Evolutionary conservation across 805 yeast genomes (phyloP).

Genomic region (Saccharomycopsis lassenensis): DNA sequence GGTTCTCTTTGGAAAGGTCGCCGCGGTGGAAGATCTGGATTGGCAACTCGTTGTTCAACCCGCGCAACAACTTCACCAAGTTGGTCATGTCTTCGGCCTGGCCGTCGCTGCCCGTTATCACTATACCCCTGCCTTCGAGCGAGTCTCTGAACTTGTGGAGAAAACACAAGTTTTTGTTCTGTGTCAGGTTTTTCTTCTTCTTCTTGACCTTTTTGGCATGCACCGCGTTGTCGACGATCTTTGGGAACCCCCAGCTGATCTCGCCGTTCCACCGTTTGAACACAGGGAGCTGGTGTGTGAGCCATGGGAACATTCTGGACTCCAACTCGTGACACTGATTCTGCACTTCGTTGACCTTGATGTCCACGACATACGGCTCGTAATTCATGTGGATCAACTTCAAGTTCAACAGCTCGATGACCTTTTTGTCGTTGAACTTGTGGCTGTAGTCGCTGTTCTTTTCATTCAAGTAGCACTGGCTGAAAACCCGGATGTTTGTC

Average conservation of each 20-base stretch:
- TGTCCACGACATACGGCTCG: slow-evolving; percentile 27
- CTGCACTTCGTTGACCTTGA: slow-evolving; percentile 29
- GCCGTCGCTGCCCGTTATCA: slow-evolving; percentile 26
- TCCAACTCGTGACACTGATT: slow-evolving; percentile 24
- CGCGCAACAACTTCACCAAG: slow-evolving; percentile 33
- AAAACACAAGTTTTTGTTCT: slow-evolving; percentile 13
- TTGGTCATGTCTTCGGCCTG: slow-evolving; percentile 26
- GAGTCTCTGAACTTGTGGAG: slow-evolving; percentile 22
- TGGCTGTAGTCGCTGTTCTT: slow-evolving; percentile 19
- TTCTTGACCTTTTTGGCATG: slow-evolving; percentile 10
- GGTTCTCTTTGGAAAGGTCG: slow-evolving; percentile 26
- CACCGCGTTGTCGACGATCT: slow-evolving; percentile 21
- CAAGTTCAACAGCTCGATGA: slow-evolving; percentile 7
- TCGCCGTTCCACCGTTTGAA: slow-evolving; percentile 29
- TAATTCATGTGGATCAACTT: slow-evolving; percentile 1
- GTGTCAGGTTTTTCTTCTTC: slow-evolving; percentile 8
- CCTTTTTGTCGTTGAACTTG: slow-evolving; percentile 5
- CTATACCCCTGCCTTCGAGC: slow-evolving; percentile 29
- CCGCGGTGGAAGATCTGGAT: slow-evolving; percentile 32
- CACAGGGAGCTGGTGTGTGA: slow-evolving; percentile 25
- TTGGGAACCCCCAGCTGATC: slow-evolving; percentile 25
- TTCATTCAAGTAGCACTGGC: slow-evolving; percentile 21
- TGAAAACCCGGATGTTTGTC: slow-evolving; percentile 22
- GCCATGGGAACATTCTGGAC: slow-evolving; percentile 29
- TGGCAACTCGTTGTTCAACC: slow-evolving; percentile 27